Base-by-base conservation (phyloP, 352 stramenopile species). In the Vaucheria bursata region DNA sequence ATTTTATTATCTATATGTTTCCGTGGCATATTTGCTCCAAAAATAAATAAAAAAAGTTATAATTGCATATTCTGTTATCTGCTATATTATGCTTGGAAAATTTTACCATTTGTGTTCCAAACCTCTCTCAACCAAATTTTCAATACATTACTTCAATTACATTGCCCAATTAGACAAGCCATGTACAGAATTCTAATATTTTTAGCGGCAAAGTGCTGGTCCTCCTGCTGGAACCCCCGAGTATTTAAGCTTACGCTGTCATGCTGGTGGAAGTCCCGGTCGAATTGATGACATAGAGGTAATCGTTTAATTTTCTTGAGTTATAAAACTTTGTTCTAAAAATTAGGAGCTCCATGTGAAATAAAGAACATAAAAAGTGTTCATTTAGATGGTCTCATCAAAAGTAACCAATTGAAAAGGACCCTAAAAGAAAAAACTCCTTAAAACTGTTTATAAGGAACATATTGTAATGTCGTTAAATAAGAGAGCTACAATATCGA, bases 221-320 rank as follows among this genome's bases (percentile, higher is more conserved):
- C 71, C 77, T 34, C 31, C 73, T 1, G 68, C 73, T 38, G 78
- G 78, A 29, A 83, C 78, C 36, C 78, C 78, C 49, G 72, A 83
- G 59, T 83, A 77, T 38, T 32, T 83, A 66, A 80, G 71, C 12
- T 67, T 83, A 38, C 67, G 67, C 36, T 83, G 78, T 39, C 78
- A 83, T n/a, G 33, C 31, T 34, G 78, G 78, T 33, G 69, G 52
- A 32, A 83, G 39, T 37, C 37, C 78, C 25, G 78, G 72, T 8
- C 12, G 65, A 36, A 72, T 29, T 29, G 65, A 72, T 37, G 65
- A 72, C 65, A 72, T 72, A 8, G 65, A 72, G 65, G 65, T 72
- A 40, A 72, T 34, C 8, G 37, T 68, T 31, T 68, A 34, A 68
- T 59, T 25, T 12, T 12, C 53, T 34, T 8, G 34, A 2, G 7